Evolutionary conservation across 2,329 filamentous ascomycete genomes (phyloP).

Genomic region (Fusarium irregulare): DNA sequence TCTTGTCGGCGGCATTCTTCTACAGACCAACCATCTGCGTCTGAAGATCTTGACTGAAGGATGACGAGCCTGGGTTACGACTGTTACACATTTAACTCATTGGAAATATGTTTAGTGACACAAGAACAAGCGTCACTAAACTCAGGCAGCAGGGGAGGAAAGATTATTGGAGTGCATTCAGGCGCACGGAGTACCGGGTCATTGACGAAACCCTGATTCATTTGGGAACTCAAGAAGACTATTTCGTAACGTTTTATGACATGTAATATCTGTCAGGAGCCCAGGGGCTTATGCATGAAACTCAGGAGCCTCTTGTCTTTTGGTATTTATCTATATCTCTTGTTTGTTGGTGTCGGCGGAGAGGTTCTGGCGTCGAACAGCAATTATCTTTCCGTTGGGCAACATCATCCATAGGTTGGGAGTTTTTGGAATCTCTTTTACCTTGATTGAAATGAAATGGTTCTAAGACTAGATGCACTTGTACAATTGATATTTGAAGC

Average conservation of each 20-base stretch:
- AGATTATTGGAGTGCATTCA: conserved; percentile 34
- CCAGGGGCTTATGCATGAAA: conserved; percentile 19
- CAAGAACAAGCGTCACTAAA: background rate
- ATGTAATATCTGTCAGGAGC: conserved; percentile 39
- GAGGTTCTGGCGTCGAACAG: conserved; percentile 7
- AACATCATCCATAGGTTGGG: conserved; percentile 43
- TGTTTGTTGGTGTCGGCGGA: conserved; percentile 11
- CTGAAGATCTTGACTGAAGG: conserved; percentile 29
- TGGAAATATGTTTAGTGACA: conserved; percentile 20
- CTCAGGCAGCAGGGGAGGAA: conserved; percentile 3
- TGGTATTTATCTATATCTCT: conserved; percentile 32
- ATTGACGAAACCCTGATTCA: conserved; percentile 25
- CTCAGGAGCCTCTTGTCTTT: conserved; percentile 28
- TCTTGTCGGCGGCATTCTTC: conserved; percentile 22
- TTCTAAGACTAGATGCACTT: conserved; percentile 10
- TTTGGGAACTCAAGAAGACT: conserved; percentile 34
- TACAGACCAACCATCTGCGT: conserved; percentile 29
- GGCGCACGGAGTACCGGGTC: conserved; percentile 46
- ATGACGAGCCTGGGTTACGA: background rate
- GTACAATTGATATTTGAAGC: background rate
- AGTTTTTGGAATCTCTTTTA: conserved; percentile 39
- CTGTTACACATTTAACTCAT: conserved; percentile 14
- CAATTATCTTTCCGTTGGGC: conserved; percentile 26
- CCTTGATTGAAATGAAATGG: conserved; percentile 20
- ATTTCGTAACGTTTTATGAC: conserved; percentile 37